Percentiles rank a stretch among this genome's conserved stretches.
These are phyloP conservation scores for Botrytis medusae DNA, from an alignment of 2,329 filamentous ascomycete genomes.

Conservation along the genomic window DNA sequence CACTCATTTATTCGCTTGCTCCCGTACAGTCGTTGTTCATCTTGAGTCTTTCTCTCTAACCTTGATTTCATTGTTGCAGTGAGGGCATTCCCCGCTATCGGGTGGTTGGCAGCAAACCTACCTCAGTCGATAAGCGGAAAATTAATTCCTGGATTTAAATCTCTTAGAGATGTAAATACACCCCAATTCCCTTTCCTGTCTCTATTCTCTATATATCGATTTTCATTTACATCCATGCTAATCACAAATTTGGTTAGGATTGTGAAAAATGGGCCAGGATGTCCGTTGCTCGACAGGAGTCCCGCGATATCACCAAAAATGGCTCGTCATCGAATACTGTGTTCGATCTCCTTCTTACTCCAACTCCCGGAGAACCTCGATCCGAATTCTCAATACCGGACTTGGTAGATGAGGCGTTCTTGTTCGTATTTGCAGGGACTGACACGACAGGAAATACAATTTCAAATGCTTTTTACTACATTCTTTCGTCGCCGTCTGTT, in stretches of 20 bases:
- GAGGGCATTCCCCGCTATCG: background rate
- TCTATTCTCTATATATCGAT: rapidly evolving
- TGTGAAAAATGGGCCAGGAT: background rate
- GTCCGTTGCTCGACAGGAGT: background rate
- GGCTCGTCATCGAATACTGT: background rate
- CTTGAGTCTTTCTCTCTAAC: background rate
- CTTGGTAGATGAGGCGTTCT: background rate
- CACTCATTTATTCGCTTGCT: too few relatives aligned
- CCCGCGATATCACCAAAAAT: background rate
- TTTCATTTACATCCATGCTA: background rate
- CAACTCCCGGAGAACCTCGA: background rate
- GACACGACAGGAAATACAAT: background rate
- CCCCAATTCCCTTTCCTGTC: too few relatives aligned
- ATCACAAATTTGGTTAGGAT: background rate
- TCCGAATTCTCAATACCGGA: background rate
- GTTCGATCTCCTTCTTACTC: background rate
- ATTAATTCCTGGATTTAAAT: background rate
- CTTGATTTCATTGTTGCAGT: background rate
- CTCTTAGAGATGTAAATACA: background rate
- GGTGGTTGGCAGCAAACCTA: background rate
- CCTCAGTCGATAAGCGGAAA: background rate
- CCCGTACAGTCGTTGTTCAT: too few relatives aligned
- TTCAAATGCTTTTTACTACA: slow-evolving; percentile 1
- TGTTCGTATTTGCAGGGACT: slow-evolving; percentile 2
- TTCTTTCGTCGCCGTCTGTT: background rate